Base-by-base conservation (phyloP, 352 stramenopile genomes). In the Thalassiosira sp. region DNA sequence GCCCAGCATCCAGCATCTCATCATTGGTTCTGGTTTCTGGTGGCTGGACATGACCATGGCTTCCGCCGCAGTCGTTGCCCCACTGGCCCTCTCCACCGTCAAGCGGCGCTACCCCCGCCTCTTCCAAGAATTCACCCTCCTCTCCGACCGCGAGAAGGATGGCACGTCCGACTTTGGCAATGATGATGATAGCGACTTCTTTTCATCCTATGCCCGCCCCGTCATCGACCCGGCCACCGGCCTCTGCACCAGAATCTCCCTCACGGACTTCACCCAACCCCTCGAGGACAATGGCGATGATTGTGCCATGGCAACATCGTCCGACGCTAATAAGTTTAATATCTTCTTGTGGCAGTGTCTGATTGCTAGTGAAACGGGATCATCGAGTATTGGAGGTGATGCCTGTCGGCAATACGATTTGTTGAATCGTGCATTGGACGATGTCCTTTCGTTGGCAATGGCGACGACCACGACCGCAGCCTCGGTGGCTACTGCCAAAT, bases 401-500 rank as follows among this genome's bases (percentile, higher is more conserved):
- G 68, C 68, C 0, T 77, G 68, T 56, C 68, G 68, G 0, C 37
- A 58, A 2, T 70, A 65, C 40, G 48, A 62, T 13, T 16, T 56
- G 8, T 31, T 77, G 48, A 42, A 54, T 35, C 33, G 31, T 8
- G 61, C 62, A 15, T 58, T 52, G 25, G 28, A 69, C 2, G 57
- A 70, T 33, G 49, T n/a, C n/a, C n/a, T n/a, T n/a, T n/a, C 69
- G 13, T 16, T 56, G 22, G 46, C 5, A 53, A 40, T 69, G n/a
- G n/a, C n/a, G n/a, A n/a, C n/a, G n/a, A n/a, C n/a, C n/a, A n/a
- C n/a, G n/a, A n/a, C n/a, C n/a, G 27, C 11, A 24, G 72, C 84
- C 52, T 70, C n/a, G n/a, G n/a, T n/a, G n/a, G 65, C 71, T 60
- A 83, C 10, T 80, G 53, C 0, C 42, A 66, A 43, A 57, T 76